Evolutionary conservation across 148 eudicot genomes (phyloP), one percentile per base, ranked within the genome.

Genomic region (Rhododendron williamsianum): DNA sequence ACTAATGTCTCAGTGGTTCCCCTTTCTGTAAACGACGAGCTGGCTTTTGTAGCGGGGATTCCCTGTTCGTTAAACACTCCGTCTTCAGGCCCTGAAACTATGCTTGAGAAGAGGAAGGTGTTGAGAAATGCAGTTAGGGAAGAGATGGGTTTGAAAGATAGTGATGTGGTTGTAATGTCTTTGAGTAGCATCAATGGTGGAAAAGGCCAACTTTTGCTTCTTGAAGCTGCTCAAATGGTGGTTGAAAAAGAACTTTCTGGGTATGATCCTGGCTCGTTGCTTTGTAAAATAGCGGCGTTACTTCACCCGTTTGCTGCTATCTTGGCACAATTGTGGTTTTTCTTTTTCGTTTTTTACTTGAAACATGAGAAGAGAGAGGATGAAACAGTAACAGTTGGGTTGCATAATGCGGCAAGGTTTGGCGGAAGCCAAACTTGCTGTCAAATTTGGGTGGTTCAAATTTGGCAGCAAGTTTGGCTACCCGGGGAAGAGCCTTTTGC

Each of bases 31-130:
- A 95, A 93, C 80, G 98, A 97, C 84, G 99, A 95, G 84, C 90
- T 97, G 86, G 98, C 99, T 72, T 97, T 97, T 90, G 96, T 90
- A 82, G 98, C 98, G 15, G 99, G 98, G 81, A 91, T 97, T 81
- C 15, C 94, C 25, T 93, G 91, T 80, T 94, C 99, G 9, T 89
- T 97, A 13, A 95, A 94, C 81, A 95, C 98, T 82, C 99, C 99
- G 67, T 85, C 65, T 83, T 91, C 90, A 46, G 90, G 90, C 83
- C 91, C 94, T 30, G 94, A 95, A 80, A 88, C 88, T 83, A 97
- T 97, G 99, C 90, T 93, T 52, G 93, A 92, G 87, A 97, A 92
- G 82, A 90, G 90, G 82, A 90, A 88, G 85, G 77, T 89, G 84
- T 83, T 97, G 80, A 88, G 98, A 84, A 85, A 88, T 83, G 91